Evolutionary conservation across 1,284 basidiomycete genomes (phyloP).

Genomic region (Trichosporon sp.): DNA sequence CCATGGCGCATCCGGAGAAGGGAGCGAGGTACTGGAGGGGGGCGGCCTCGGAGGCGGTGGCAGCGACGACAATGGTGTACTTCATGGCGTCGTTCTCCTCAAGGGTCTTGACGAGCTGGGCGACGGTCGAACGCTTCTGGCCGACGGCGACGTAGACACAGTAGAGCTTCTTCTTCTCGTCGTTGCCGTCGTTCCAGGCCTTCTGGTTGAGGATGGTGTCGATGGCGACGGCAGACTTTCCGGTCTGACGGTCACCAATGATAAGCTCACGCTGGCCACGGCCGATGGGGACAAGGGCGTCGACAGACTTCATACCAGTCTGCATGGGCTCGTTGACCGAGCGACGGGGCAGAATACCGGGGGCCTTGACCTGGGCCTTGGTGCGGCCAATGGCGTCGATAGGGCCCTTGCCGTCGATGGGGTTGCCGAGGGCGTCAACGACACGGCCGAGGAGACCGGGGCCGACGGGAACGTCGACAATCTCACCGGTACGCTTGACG

Average conservation of each 20-base stretch:
- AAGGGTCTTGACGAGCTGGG: constrained; percentile 97
- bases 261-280: constrained; percentile 99
- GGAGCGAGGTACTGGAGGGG: constrained; percentile 98
- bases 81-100: constrained; percentile 99
- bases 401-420: constrained; percentile 98
- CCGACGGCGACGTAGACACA: constrained; percentile 99
- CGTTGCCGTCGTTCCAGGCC: constrained; percentile 96
- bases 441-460: constrained; percentile 95
- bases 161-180: constrained; percentile 97
- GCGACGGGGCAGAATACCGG: constrained; percentile 96
- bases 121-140: constrained; percentile 98
- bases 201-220: constrained; percentile 99
- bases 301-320: constrained; percentile 99
- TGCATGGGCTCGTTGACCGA: constrained; percentile 99
- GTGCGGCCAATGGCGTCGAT: constrained; percentile 88
- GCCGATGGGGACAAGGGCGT: constrained; percentile 99
- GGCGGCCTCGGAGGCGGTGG: constrained; percentile 97
- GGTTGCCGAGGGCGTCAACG: constrained; percentile 98
- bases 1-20: constrained; percentile 99
- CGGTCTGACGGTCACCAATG: constrained; percentile 99
- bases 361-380: constrained; percentile 96
- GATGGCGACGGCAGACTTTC: constrained; percentile 90
- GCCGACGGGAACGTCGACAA: constrained; percentile 98
- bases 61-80: constrained; percentile 97
- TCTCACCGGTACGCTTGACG: constrained; percentile 99